Evolutionary conservation across 73 alveolate genomes (phyloP).

Genomic region (Stentor coeruleus): DNA sequence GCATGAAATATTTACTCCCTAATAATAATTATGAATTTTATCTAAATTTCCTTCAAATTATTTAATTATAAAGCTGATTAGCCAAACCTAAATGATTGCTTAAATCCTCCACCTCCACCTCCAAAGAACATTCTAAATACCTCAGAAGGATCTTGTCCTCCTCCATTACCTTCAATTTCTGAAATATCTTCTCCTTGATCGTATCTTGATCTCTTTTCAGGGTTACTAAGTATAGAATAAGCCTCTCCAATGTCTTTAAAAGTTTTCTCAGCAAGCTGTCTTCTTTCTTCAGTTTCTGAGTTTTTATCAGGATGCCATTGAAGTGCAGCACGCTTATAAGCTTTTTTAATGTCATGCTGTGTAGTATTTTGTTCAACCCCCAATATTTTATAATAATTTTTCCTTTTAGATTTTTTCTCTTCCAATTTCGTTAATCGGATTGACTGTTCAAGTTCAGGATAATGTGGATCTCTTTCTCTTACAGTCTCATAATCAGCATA

Average conservation of each 20-base stretch:
- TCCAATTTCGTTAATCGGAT: constrained; percentile 68
- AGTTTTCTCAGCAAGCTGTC: constrained; percentile 83
- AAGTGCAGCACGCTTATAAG: constrained; percentile 89
- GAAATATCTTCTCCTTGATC: constrained; percentile 93
- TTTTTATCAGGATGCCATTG: constrained; percentile 97
- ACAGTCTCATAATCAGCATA: constrained; percentile 82
- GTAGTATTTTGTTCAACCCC: constrained; percentile 80
- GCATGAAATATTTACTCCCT: no score
- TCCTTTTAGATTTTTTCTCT: constrained; percentile 79
- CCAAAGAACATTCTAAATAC: constrained; percentile 94
- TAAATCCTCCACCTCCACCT: constrained; percentile 94
- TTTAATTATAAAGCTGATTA: no score
- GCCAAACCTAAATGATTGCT: no score
- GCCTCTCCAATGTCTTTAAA: constrained; percentile 97
- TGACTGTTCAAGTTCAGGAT: constrained; percentile 54
- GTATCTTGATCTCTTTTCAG: constrained; percentile 78
- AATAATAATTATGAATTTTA: no score
- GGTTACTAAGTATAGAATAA: constrained; percentile 91
- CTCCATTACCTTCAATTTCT: constrained; percentile 83
- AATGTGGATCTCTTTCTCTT: constrained; percentile 70
- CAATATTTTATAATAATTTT: constrained; percentile 91
- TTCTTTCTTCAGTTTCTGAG: constrained; percentile 69
- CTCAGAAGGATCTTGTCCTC: constrained; percentile 79
- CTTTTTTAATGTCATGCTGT: constrained; percentile 89
- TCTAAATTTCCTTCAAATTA: no score